phyloP scores from a whole-genome alignment of 805 yeast genomes.

The Myxozyma lipomycoides region DNA sequence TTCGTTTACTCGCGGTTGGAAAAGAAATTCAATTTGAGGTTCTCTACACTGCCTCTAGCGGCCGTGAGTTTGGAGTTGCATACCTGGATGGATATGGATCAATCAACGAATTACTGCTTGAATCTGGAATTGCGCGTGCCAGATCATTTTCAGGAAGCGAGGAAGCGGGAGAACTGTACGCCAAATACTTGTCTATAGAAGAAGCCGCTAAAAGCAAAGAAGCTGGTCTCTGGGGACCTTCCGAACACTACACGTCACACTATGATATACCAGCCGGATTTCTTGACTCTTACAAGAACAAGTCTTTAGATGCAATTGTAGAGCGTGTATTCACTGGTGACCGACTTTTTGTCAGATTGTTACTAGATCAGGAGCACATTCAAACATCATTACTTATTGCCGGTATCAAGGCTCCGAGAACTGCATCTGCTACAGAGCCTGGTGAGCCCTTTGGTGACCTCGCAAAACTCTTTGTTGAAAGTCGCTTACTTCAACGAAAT shows the following conservation, averaged over 20 bases:
- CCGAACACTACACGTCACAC: slow-evolving; percentile 13
- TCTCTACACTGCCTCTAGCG: slow-evolving; percentile 47
- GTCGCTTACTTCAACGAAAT: slow-evolving; percentile 57
- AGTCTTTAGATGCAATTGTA: slow-evolving; percentile 56
- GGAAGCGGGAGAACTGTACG: slow-evolving; percentile 14
- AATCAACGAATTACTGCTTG: slow-evolving; percentile 52
- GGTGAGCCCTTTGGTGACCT: slow-evolving; percentile 60
- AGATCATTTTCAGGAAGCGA: slow-evolving; percentile 47
- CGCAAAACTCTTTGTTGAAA: slow-evolving; percentile 61
- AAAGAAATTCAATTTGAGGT: slow-evolving; percentile 58
- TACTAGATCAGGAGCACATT: slow-evolving; percentile 52
- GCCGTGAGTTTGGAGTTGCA: slow-evolving; percentile 68
- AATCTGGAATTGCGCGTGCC: slow-evolving; percentile 59
- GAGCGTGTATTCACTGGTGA: slow-evolving; percentile 80
- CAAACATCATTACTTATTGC: slow-evolving; percentile 62
- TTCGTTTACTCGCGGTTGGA: slow-evolving; percentile 61
- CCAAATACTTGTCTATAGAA: slow-evolving; percentile 40
- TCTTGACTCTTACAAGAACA: slow-evolving; percentile 38
- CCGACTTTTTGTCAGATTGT: slow-evolving; percentile 58
- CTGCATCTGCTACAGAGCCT: slow-evolving; percentile 47
- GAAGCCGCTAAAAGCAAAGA: slow-evolving; percentile 48
- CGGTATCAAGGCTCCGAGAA: slow-evolving; percentile 69
- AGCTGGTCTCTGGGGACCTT: slow-evolving; percentile 55
- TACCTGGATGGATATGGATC: slow-evolving; percentile 60
- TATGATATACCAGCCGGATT: slow-evolving; percentile 37